Evolutionary conservation across 2,329 filamentous ascomycete species (phyloP).

Genomic region (Grosmannia serpens): DNA sequence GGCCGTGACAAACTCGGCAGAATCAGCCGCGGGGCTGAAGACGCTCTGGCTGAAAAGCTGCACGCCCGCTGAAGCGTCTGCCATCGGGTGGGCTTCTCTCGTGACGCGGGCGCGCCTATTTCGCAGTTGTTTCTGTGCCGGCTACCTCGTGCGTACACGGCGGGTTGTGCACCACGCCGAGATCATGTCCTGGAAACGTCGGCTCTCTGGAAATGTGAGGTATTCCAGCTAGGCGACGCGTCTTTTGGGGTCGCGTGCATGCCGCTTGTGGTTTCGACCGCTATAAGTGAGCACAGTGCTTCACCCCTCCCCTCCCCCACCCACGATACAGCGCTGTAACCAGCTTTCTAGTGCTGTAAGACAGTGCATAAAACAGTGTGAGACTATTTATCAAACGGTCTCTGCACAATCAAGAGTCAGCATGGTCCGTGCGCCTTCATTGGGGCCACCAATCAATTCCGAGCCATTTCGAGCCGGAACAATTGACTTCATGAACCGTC

Average conservation of each 20-base stretch:
- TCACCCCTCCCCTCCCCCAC: neutral
- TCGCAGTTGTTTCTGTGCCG: neutral
- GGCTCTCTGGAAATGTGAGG: neutral
- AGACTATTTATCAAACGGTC: too few relatives aligned
- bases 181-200: neutral
- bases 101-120: neutral
- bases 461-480: constrained; percentile 9
- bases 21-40: constrained; percentile 39
- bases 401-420: constrained; percentile 1
- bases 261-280: neutral
- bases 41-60: constrained; percentile 44
- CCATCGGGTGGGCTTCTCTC: neutral
- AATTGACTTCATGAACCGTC: neutral
- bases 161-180: neutral
- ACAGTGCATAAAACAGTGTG: neutral
- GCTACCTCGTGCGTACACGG: neutral
- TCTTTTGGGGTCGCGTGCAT: constrained; percentile 4
- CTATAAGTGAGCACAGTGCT: constrained; percentile 2
- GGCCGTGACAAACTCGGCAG: constrained; percentile 52
- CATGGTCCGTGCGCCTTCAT: neutral
- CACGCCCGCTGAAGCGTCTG: constrained; percentile 15
- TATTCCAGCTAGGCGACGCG: constrained; percentile 3
- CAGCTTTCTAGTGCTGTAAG: neutral
- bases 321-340: neutral
- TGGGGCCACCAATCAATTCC: constrained; percentile 10